phyloP scores from a whole-genome alignment of 495 filamentous ascomycete genomes.

The Hapsidospora chrysogenum region DNA sequence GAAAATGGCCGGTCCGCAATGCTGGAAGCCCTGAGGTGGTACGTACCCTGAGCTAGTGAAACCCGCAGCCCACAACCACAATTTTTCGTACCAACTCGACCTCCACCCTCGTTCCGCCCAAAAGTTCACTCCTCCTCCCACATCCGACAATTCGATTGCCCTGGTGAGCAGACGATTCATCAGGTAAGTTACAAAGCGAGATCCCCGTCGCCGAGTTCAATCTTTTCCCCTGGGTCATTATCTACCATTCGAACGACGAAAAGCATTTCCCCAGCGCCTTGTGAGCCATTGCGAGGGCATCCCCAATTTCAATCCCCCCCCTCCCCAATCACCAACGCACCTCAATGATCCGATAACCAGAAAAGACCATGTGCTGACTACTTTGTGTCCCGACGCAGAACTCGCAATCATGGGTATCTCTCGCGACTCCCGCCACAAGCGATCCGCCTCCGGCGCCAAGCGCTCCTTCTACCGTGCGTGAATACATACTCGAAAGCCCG shows the following conservation, averaged over 20 bases:
- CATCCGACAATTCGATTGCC: slow-evolving; percentile 5
- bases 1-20: too few relatives aligned
- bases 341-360: neutral
- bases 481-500: slow-evolving; percentile 34
- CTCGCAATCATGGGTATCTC: slow-evolving; percentile 86
- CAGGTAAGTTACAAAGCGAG: too few relatives aligned
- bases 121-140: slow-evolving; percentile 4
- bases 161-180: slow-evolving; percentile 6
- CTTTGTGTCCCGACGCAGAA: slow-evolving; percentile 8
- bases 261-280: neutral
- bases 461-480: slow-evolving; percentile 70
- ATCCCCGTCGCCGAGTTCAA: too few relatives aligned
- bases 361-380: neutral
- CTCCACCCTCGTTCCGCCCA: slow-evolving; percentile 2
- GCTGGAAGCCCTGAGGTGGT: slow-evolving; percentile 3
- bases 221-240: neutral
- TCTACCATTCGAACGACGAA: neutral
- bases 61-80: slow-evolving; percentile 3
- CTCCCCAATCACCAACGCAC: neutral
- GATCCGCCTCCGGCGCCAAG: slow-evolving; percentile 93
- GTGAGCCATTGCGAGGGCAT: neutral
- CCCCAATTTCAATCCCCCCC: neutral
- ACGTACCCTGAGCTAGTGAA: slow-evolving; percentile 5
- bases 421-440: slow-evolving; percentile 98
- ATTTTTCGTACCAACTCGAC: slow-evolving; percentile 1